Evolutionary conservation across 768 basidiomycete genomes (phyloP).

Genomic region (Tylopilus plumbeoviolaceoides): DNA sequence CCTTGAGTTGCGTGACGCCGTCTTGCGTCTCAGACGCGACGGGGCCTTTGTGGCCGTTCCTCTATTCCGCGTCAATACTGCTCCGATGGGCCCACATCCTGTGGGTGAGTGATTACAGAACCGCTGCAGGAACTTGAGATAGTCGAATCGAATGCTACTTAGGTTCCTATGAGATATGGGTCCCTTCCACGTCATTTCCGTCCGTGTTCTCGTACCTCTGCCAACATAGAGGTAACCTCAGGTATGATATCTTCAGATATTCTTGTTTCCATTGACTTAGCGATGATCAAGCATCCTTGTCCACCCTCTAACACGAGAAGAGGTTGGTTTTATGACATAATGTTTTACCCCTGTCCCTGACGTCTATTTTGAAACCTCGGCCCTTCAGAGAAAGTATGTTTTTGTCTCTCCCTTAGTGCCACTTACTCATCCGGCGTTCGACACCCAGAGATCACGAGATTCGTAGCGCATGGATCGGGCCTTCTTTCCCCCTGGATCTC

Average conservation of each 20-base stretch:
- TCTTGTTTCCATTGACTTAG: background rate
- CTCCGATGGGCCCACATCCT: slow-evolving; percentile 72
- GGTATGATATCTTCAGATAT: slow-evolving; percentile 36
- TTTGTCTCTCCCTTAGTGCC: background rate
- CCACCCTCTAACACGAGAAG: slow-evolving; percentile 69
- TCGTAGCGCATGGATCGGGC: slow-evolving; percentile 73
- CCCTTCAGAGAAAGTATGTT: slow-evolving; percentile 46
- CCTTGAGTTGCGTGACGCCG: slow-evolving; percentile 64
- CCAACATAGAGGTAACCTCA: slow-evolving; percentile 61
- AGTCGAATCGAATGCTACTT: background rate
- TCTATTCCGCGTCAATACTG: slow-evolving; percentile 63
- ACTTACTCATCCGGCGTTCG: background rate
- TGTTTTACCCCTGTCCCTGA: background rate
- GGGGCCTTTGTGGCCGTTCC: slow-evolving; percentile 82
- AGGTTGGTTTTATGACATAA: slow-evolving; percentile 40
- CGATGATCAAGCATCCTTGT: slow-evolving; percentile 57
- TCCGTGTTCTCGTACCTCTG: slow-evolving; percentile 76
- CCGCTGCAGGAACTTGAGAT: too few relatives aligned
- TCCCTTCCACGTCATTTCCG: slow-evolving; percentile 66
- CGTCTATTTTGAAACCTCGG: background rate
- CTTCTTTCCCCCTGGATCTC: slow-evolving; percentile 64
- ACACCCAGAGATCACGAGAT: slow-evolving; percentile 58
- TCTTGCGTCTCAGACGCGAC: slow-evolving; percentile 64
- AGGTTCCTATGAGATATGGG: slow-evolving; percentile 86
- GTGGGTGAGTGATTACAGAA: slow-evolving; percentile 41